Evolutionary conservation across 116 monocot genomes (phyloP), one percentile per base, ranked within the genome.

Genomic region (Papilionanthe hybrid): DNA sequence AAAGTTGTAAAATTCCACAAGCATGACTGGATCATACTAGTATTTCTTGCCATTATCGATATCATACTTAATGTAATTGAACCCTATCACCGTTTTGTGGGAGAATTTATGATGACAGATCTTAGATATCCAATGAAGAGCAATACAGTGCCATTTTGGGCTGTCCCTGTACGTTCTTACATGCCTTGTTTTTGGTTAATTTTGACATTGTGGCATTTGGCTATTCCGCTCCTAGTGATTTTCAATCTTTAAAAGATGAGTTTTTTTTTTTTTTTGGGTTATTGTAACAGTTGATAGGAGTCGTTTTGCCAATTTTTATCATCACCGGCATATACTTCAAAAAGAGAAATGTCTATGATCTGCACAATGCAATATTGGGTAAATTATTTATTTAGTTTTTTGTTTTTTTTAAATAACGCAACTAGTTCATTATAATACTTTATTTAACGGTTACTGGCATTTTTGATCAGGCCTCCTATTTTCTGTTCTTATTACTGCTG

Each of bases 61-160:
- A 56, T 77, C 18, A 44, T 80, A 75, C 80, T 96, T 55, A 84
- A 87, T 71, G 48, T 86, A 6, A 77, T 86, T 18, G 72, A 87
- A 80, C 92, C 96, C n/a, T 96, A 90, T 75, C 80, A 89, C 47
- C 93, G 96, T 32, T 96, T 89, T 81, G 90, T 93, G 72, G 92
- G 87, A 23, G 88, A 84, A 77, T 87, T 90, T 45, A 93, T 93
- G 96, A 89, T 96, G 87, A 60, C 32, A 72, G 90, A 92, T 81
- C 68, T 96, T 10, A 90, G 82, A 83, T 96, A 92, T 78, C 96
- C 96, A 32, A 77, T 87, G 29, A 87, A 89, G 72, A 79, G 83
- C 45, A 90, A 86, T 83, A 96, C 93, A 0, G 81, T 96, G 2
- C 87, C 91, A 74, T 47, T 83, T 28, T 96, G 93, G 96, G 93